Evolutionary conservation across 1,139 yeast species (phyloP), one percentile per base, ranked within the genome.

Genomic region (Yamadazyma atmosphaerica): DNA sequence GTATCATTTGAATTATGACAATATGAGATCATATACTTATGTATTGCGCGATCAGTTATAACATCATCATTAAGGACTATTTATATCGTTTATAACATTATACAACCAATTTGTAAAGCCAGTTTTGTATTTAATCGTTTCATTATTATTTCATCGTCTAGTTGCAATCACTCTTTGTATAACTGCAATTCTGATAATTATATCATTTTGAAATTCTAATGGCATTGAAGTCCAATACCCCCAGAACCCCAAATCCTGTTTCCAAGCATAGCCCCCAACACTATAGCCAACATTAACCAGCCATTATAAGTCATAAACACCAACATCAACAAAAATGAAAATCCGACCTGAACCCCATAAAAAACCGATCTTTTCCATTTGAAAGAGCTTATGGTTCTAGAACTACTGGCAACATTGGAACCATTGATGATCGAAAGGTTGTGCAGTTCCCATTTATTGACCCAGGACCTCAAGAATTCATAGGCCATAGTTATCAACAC

Each of bases 261-360:
- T 1, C 95, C 95, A 18, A 79, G 30, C 13, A 69, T 72, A 1
- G 92, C 92, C 1, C 95, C 95, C 3, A 73, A 47, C 1, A 78
- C 81, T 19, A 84, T 85, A 2, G 90, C 81, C 12, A 79, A 39
- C 92, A 86, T 85, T 36, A 81, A 73, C 88, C 89, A 86, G 4
- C 92, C 88, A 55, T 86, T 85, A 56, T 83, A 86, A 3, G 90
- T 84, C 95, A 86, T 86, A 52, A 85, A 86, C 1, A 86, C 77
- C 51, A 84, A 72, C 95, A 86, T 86, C 49, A 86, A 62, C 69
- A 83, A 65, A 52, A 85, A 84, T 2, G 94, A 83, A 56, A 82
- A 85, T 4, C 86, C 85, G 11, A 86, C 90, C 55, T 84, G 90
- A 12, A 78, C 44, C 1, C 86, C 94, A 55, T 87, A 86, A 26